Evolutionary conservation across 1,139 yeast species (phyloP).

Genomic region (Pichia sp.): DNA sequence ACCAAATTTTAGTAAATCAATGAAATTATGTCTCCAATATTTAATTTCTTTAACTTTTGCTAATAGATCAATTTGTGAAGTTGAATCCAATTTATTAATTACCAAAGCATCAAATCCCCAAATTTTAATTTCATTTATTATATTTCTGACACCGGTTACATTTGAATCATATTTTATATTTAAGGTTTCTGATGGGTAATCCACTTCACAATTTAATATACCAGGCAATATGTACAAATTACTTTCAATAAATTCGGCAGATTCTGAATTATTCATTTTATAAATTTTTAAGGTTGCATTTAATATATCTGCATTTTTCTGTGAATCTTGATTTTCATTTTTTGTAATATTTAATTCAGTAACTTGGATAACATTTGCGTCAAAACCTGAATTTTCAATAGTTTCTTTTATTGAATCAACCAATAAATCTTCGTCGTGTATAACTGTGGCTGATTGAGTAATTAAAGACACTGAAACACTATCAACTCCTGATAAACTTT

Average conservation of each 20-base stretch:
- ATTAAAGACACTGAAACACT: conserved; percentile 57
- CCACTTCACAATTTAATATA: conserved; percentile 38
- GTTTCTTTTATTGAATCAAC: conserved; percentile 37
- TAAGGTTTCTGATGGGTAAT: conserved; percentile 39
- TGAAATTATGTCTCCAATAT: conserved; percentile 58
- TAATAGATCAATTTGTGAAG: conserved; percentile 63
- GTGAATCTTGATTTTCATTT: not conserved
- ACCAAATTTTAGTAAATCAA: conserved; percentile 49
- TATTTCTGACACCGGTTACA: conserved; percentile 48
- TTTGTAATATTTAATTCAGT: conserved; percentile 34
- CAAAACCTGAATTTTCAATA: conserved; percentile 76
- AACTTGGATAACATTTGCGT: conserved; percentile 28
- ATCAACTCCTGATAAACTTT: conserved; percentile 40
- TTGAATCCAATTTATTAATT: conserved; percentile 36
- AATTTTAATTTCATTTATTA: conserved; percentile 44
- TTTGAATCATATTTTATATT: conserved; percentile 40
- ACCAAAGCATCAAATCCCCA: conserved; percentile 45
- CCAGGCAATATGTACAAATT: conserved; percentile 41
- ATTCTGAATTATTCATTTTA: conserved; percentile 62
- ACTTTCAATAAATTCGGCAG: conserved; percentile 45
- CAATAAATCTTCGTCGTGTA: conserved; percentile 34
- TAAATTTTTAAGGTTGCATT: conserved; percentile 33
- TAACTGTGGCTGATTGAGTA: conserved; percentile 64
- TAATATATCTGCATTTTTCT: conserved; percentile 9
- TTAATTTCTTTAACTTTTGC: conserved; percentile 65